Base-by-base conservation (phyloP, 2,329 filamentous ascomycete species). In the Diplocarpon rosae region DNA sequence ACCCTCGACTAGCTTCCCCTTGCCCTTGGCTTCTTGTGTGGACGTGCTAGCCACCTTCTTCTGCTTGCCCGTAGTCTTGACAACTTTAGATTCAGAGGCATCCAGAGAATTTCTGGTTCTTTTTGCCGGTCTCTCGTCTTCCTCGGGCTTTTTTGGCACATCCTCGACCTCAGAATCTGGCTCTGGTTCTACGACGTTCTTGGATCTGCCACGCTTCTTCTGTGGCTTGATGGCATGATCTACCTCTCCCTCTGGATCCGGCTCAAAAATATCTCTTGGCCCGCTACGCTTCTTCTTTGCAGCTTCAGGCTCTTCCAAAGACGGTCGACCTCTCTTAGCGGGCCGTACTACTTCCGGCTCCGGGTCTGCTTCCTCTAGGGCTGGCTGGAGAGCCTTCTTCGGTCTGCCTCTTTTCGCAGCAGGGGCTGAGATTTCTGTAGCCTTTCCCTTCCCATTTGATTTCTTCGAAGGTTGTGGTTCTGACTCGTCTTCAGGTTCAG, bases 381-480 rank as follows among this genome's bases (percentile, higher is more conserved):
- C 50, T 27, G 37, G 35, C 41, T 51, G 42, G 12, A 39, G 20
- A 5, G 37, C 50, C 39, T 54, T 61, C 48, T 54, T 64, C 27
- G 55, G 50, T 29, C 52, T 52, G 16, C 52, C 56, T 38, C 48
- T 52, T 40, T 56, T 57, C 17, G 29, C 56, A 44, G 40, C 59
- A 50, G 46, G 44, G 40, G 50, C 51, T 45, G 53, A 50, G 38
- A 48, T 30, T 35, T 48, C 45, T n/a, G 59, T 63, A 12, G 56
- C 58, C 5, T 57, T 49, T 14, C 33, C 38, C 31, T 51, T 52
- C 8, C 41, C 43, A 12, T 49, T 50, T 29, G 38, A 36, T 37
- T 49, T 52, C 31, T 42, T 59, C 49, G 27, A 39, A 30, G 50
- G 45, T 20, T 52, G 39, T 15, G 50, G 34, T 45, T 50, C 46